A percentile compares a stretch with the other conserved stretches of the same genome.
Evolutionary conservation across 192 early-diverging fungal genomes (phyloP).

Genomic region (Gamsiella multidivaricata): DNA sequence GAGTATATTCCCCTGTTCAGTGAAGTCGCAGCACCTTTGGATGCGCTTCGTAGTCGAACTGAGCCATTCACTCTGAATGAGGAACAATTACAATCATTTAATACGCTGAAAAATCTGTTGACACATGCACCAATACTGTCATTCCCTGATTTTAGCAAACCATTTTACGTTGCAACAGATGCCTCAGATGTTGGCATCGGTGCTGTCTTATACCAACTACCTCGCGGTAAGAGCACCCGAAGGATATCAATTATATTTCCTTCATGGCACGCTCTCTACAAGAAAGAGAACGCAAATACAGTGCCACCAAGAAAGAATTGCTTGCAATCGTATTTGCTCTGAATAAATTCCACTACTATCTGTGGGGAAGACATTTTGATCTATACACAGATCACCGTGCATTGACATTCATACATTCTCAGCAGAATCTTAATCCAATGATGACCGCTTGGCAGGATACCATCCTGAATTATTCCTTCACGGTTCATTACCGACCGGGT

Average conservation of each 20-base stretch:
- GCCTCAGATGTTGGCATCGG: slow-evolving; percentile 28
- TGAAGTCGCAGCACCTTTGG: slow-evolving; percentile 18
- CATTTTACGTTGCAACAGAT: slow-evolving; percentile 47
- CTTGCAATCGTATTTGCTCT: slow-evolving; percentile 27
- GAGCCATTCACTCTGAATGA: slow-evolving; percentile 4
- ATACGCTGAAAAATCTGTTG: slow-evolving; percentile 21
- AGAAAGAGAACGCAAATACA: slow-evolving; percentile 31
- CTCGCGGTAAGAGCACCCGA: slow-evolving; percentile 1
- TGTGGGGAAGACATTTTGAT: slow-evolving; percentile 10
- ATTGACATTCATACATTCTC: slow-evolving; percentile 1
- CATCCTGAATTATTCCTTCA: slow-evolving; percentile 18
- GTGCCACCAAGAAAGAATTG: slow-evolving; percentile 36
- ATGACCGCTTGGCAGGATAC: slow-evolving; percentile 19
- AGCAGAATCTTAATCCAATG: slow-evolving; percentile 27
- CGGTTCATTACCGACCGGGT: slow-evolving; percentile 15
- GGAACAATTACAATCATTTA: neutral
- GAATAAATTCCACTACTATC: slow-evolving; percentile 15
- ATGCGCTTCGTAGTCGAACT: slow-evolving; percentile 20
- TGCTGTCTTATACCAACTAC: slow-evolving; percentile 16
- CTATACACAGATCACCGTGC: slow-evolving; percentile 29
- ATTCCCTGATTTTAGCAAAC: slow-evolving; percentile 20
- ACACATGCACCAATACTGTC: slow-evolving; percentile 3
- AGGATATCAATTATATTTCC: slow-evolving; percentile 25
- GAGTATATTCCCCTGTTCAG: slow-evolving; percentile 24
- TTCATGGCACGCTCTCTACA: slow-evolving; percentile 41